Evolutionary conservation across 2,329 filamentous ascomycete species (phyloP).

Genomic region (Diplodia seriata): DNA sequence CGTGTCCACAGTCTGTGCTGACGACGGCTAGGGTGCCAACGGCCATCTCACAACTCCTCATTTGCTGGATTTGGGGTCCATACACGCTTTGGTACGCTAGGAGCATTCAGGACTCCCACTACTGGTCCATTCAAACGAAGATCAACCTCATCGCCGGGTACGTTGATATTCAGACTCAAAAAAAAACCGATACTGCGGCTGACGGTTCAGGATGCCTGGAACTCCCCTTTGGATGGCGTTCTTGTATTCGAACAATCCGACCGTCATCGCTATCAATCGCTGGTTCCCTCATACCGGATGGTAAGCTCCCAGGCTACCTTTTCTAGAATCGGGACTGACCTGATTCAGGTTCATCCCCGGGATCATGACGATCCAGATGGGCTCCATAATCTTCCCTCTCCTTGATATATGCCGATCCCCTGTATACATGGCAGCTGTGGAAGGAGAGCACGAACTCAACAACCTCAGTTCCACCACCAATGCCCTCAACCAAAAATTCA

Average conservation of each 20-base stretch:
- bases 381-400: constrained; percentile 69
- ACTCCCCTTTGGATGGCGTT: constrained; percentile 70
- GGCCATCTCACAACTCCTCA: constrained; percentile 69
- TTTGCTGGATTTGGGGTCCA: constrained; percentile 68
- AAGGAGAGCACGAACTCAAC: not conserved
- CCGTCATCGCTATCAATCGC: constrained; percentile 60
- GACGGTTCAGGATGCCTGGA: constrained; percentile 62
- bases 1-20: not conserved
- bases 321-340: not conserved
- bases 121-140: constrained; percentile 70
- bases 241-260: constrained; percentile 62
- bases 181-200: not conserved
- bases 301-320: constrained; percentile 48
- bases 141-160: constrained; percentile 55
- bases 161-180: constrained; percentile 8
- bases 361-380: constrained; percentile 68
- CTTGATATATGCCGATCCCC: constrained; percentile 59
- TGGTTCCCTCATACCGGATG: constrained; percentile 68
- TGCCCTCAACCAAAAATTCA: not conserved
- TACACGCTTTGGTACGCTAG: constrained; percentile 68
- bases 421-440: constrained; percentile 34
- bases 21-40: constrained; percentile 61
- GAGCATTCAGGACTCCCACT: constrained; percentile 68
- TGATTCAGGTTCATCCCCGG: constrained; percentile 58
- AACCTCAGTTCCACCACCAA: not conserved